Conservation (phyloP, 176 grass and related monocot species). For the Carex parvula region DNA sequence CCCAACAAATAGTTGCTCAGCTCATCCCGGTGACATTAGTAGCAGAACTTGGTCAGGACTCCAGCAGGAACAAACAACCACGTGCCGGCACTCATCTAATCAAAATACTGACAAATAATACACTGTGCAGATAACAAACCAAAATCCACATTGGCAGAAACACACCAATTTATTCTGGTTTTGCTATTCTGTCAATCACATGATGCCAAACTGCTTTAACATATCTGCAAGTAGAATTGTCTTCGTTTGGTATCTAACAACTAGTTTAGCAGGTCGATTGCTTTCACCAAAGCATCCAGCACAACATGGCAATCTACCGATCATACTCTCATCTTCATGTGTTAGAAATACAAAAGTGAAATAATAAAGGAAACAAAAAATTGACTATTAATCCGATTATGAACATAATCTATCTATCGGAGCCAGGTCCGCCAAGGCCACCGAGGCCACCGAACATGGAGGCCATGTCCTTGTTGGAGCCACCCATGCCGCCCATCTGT, state of each 20-base stretch:
- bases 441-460: conserved; percentile 63
- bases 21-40: too few species aligned
- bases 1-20: too few species aligned
- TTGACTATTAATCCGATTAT: background rate
- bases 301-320: background rate
- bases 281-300: background rate
- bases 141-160: background rate
- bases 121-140: background rate
- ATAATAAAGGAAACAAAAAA: background rate
- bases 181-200: background rate
- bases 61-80: too few species aligned
- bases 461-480: conserved; percentile 62
- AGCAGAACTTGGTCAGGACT: too few species aligned
- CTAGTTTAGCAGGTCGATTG: background rate
- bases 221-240: background rate
- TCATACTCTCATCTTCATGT: background rate
- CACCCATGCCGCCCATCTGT: conserved; percentile 48
- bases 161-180: background rate
- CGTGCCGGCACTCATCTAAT: too few species aligned
- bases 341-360: background rate
- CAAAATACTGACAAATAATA: too few species aligned
- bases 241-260: background rate
- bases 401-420: conserved; percentile 11
- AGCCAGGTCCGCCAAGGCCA: conserved; percentile 16
- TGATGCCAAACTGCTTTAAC: background rate